phyloP scores from a whole-genome alignment of 306 rosid species.

The Cucurbita ficifolia region DNA sequence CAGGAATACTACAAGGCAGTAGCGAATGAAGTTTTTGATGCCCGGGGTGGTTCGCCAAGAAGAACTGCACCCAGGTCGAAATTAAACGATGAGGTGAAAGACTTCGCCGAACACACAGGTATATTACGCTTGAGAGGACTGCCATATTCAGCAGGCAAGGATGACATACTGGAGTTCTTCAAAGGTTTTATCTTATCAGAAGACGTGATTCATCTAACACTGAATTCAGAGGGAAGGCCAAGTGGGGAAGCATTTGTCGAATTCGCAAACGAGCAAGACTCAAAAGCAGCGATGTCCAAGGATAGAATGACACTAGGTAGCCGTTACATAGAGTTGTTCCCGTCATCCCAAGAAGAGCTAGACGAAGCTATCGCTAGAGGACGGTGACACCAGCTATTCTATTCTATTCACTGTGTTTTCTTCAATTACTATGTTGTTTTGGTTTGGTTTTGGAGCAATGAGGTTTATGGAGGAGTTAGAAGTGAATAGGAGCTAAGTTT shows the following conservation, averaged over 20 bases:
- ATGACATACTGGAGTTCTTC: slow-evolving; percentile 69
- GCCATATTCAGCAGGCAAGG: slow-evolving; percentile 80
- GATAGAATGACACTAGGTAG: slow-evolving; percentile 94
- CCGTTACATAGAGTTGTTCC: slow-evolving; percentile 76
- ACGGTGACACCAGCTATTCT: slow-evolving; percentile 30
- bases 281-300: slow-evolving; percentile 79
- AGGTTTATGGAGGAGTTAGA: slow-evolving; percentile 12
- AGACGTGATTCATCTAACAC: slow-evolving; percentile 36
- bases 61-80: slow-evolving; percentile 47
- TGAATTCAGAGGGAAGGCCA: slow-evolving; percentile 91
- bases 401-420: slow-evolving; percentile 6
- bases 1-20: slow-evolving; percentile 94
- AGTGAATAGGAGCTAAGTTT: slow-evolving; percentile 7
- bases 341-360: slow-evolving; percentile 64
- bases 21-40: slow-evolving; percentile 60
- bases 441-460: slow-evolving; percentile 11
- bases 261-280: slow-evolving; percentile 59
- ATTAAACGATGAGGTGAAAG: slow-evolving; percentile 70
- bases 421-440: slow-evolving; percentile 10
- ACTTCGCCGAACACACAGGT: slow-evolving; percentile 79
- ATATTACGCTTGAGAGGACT: slow-evolving; percentile 69
- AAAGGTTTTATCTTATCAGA: slow-evolving; percentile 52
- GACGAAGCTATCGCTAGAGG: slow-evolving; percentile 77
- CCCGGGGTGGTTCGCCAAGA: slow-evolving; percentile 66
- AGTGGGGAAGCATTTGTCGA: slow-evolving; percentile 94